These are phyloP conservation scores for Leccinum subtestaceum DNA, from an alignment of 768 basidiomycete species.

Conservation along the genomic window DNA sequence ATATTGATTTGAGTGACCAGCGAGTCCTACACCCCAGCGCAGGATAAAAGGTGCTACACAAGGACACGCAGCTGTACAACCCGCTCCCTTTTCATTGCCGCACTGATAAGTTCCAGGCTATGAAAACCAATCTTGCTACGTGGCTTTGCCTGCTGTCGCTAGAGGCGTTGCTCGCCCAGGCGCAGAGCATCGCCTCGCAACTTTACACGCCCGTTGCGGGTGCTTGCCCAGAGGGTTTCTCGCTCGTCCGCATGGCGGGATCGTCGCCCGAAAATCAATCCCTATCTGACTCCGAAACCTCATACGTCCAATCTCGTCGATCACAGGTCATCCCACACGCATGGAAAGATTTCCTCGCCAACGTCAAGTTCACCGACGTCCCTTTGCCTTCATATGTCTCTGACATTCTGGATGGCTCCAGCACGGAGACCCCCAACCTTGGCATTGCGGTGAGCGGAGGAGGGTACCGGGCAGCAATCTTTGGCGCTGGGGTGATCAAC, in stretches of 20 bases:
- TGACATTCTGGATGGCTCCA: constrained; percentile 25
- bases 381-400: constrained; percentile 36
- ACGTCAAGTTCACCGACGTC: constrained; percentile 32
- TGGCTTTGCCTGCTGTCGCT: constrained; percentile 16
- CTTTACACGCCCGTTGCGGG: constrained; percentile 24
- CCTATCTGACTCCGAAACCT: constrained; percentile 35
- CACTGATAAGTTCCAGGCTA: neutral
- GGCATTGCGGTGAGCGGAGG: constrained; percentile 58
- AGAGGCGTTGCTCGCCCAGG: constrained; percentile 7
- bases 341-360: constrained; percentile 40
- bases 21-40: neutral
- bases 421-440: constrained; percentile 33
- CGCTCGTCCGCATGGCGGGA: constrained; percentile 31
- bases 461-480: constrained; percentile 53
- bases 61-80: neutral
- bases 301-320: constrained; percentile 36
- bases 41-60: neutral
- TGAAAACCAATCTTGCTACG: neutral
- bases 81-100: neutral
- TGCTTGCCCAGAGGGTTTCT: constrained; percentile 22
- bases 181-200: constrained; percentile 24
- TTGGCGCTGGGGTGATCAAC: constrained; percentile 51
- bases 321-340: constrained; percentile 37
- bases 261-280: constrained; percentile 24
- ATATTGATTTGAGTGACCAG: neutral